Evolutionary conservation across 2,329 filamentous ascomycete genomes (phyloP), one percentile per base, ranked within the genome.

Genomic region (Sporothrix phasma): DNA sequence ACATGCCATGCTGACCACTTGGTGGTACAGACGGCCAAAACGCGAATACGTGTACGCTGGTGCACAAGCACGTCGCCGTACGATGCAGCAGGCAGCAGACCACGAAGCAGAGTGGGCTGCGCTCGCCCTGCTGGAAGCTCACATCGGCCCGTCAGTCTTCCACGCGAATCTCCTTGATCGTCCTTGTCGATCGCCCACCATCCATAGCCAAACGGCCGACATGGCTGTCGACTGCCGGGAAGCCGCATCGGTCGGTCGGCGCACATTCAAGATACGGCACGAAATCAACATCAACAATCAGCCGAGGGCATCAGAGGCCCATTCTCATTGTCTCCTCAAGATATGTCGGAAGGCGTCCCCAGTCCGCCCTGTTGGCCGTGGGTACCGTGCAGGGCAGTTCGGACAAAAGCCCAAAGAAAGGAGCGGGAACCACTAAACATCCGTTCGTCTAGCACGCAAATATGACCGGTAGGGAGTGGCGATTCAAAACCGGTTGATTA

Each of bases 401-500:
- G 19, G 51, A 17, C 59, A 49, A 24, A 58, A 37, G 47, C 61
- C 56, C 59, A 19, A 43, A 58, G 24, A 61, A 19, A 26, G 41
- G 60, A 49, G 46, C 51, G 61, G 53, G 63, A 43, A 62, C 54
- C 63, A 64, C 54, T 29, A 41, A 31, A 65, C 64, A 66, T 66
- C 68, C 68, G 46, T 81, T 77, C 66, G 66, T 84, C 80, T 84
- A 71, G 81, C 82, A 83, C 79, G 75, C 74, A 81, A 81, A 82
- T 84, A 81, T 84, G 82, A 84, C 81, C 81, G 78, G 77, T 71
- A 77, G 74, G 72, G 76, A 81, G 79, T 83, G 74, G 75, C 64
- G 74, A 77, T 70, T 81, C 74, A 72, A 75, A 71, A 76, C 76
- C 79, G 81, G 80, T 84, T 84, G 82, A 84, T 84, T 84, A 79